Percentiles rank a stretch among this genome's conserved stretches.
Conservation (phyloP, 805 yeast species). For the Wickerhamomyces bovis region DNA sequence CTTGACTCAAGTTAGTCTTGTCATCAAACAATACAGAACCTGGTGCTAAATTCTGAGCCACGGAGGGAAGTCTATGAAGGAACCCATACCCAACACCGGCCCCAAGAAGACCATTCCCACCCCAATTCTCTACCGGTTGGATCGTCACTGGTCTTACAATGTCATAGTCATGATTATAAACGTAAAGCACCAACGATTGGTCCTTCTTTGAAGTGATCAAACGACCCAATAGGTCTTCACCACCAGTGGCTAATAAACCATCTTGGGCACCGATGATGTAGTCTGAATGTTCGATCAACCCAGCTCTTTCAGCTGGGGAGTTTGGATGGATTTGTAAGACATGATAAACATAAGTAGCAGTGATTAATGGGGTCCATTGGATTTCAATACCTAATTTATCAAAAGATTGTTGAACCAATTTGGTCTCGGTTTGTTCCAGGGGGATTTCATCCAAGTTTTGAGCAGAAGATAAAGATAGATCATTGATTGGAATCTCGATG, state of each 20-base stretch:
- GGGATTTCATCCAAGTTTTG: constrained; percentile 25
- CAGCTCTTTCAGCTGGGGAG: constrained; percentile 81
- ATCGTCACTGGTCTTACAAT: constrained; percentile 82
- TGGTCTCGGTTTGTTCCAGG: constrained; percentile 9
- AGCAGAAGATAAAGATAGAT: constrained; percentile 19
- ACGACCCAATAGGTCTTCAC: constrained; percentile 70
- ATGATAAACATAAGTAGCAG: constrained; percentile 85
- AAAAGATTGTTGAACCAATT: constrained; percentile 32
- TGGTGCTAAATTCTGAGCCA: constrained; percentile 34
- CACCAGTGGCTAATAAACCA: constrained; percentile 81
- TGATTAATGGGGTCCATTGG: constrained; percentile 70
- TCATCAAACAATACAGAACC: constrained; percentile 35
- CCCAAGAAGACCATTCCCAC: constrained; percentile 81
- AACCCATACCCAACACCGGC: constrained; percentile 94
- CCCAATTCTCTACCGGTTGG: constrained; percentile 67
- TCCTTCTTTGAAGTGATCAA: constrained; percentile 50
- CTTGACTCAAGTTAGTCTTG: constrained; percentile 6
- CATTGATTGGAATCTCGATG: constrained; percentile 30
- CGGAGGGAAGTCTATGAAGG: constrained; percentile 78
- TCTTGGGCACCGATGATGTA: constrained; percentile 85
- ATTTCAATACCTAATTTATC: constrained; percentile 57
- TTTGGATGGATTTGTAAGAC: constrained; percentile 64
- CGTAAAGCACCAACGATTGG: constrained; percentile 51
- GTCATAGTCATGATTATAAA: constrained; percentile 85
- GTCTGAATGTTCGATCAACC: constrained; percentile 79